phyloP scores from a whole-genome alignment of 2,329 filamentous ascomycete genomes.

The Colletotrichum sidae region DNA sequence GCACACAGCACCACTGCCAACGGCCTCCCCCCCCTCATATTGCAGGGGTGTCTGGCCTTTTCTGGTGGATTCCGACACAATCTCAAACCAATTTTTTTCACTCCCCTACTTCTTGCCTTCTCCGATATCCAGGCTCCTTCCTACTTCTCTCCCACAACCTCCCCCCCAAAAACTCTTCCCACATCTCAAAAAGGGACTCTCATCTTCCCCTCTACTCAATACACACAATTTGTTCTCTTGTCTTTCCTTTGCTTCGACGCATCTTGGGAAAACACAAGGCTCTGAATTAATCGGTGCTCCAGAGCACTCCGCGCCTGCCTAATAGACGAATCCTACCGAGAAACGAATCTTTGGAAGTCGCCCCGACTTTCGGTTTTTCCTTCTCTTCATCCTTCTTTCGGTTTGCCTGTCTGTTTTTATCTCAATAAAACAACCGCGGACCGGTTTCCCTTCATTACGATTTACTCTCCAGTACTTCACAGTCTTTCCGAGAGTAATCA shows the following conservation, averaged over 20 bases:
- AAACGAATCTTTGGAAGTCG: constrained; percentile 41
- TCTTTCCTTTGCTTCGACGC: constrained; percentile 58
- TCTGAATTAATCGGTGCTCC: constrained; percentile 38
- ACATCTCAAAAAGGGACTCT: constrained; percentile 45
- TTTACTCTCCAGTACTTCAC: constrained; percentile 36
- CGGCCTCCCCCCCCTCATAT: neutral
- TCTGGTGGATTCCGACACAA: constrained; percentile 43
- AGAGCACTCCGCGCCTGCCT: constrained; percentile 37
- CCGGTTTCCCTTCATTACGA: constrained; percentile 39
- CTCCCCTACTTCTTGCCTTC: constrained; percentile 45
- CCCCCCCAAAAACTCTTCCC: constrained; percentile 39
- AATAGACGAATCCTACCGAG: constrained; percentile 46
- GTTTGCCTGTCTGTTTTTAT: constrained; percentile 38
- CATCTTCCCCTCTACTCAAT: constrained; percentile 41
- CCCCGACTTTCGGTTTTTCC: constrained; percentile 45
- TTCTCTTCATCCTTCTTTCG: constrained; percentile 37
- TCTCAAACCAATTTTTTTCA: constrained; percentile 49
- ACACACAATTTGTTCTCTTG: constrained; percentile 50
- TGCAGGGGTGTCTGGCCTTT: constrained; percentile 45
- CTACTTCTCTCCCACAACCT: constrained; percentile 41
- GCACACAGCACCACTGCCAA: neutral
- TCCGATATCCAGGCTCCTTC: constrained; percentile 42
- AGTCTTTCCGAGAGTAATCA: constrained; percentile 46
- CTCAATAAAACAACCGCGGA: constrained; percentile 31
- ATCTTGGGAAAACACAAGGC: constrained; percentile 50